A percentile compares a stretch with the other conserved stretches of the same genome.
These are phyloP conservation scores for Ambrosia artemisiifolia DNA, from an alignment of 129 eudicot species.

Conservation along the genomic window DNA sequence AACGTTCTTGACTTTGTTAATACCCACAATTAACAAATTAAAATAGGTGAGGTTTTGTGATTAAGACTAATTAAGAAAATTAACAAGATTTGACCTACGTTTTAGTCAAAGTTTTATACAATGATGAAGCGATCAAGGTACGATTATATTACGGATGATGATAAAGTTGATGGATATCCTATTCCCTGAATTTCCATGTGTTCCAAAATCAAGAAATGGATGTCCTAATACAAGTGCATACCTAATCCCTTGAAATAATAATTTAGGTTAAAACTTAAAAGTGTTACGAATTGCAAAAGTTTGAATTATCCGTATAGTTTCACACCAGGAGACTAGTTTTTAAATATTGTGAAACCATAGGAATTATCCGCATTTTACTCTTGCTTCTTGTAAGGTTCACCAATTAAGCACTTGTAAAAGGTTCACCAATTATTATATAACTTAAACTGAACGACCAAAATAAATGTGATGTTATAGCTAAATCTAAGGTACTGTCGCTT, in stretches of 20 bases:
- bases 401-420: too few species aligned
- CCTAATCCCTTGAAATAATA: slow-evolving; percentile 40
- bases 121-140: not conserved
- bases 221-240: slow-evolving; percentile 31
- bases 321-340: too few species aligned
- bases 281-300: too few species aligned
- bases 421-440: too few species aligned
- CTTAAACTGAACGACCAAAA: too few species aligned
- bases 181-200: not conserved
- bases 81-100: slow-evolving; percentile 15
- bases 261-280: too few species aligned
- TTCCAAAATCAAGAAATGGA: slow-evolving; percentile 12
- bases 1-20: slow-evolving; percentile 9
- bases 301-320: too few species aligned
- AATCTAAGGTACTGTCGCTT: too few species aligned
- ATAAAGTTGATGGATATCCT: slow-evolving; percentile 1
- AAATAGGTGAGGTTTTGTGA: not conserved
- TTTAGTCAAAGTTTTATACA: slow-evolving; percentile 18
- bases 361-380: too few species aligned
- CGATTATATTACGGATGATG: slow-evolving; percentile 14
- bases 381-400: too few species aligned
- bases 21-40: not conserved
- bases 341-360: too few species aligned
- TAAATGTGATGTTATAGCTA: too few species aligned
- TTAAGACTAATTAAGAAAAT: not conserved